Percentiles rank a stretch among this genome's conserved stretches.
Evolutionary conservation across 495 filamentous ascomycete genomes (phyloP).

Genomic region (Oidiodendron maius): DNA sequence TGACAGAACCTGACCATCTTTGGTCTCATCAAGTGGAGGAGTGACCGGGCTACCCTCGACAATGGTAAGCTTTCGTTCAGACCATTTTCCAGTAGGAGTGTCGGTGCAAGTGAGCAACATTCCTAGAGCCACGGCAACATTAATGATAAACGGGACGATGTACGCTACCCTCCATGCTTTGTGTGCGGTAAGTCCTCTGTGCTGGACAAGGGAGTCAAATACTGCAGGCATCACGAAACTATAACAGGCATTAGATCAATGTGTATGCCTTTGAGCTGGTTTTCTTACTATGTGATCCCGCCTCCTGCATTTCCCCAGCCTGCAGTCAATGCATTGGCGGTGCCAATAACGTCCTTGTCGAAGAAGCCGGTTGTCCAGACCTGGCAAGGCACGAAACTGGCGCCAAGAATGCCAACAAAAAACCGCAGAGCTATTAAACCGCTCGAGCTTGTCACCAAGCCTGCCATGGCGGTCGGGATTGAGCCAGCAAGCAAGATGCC

Average conservation of each 20-base stretch:
- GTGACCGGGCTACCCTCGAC: constrained; percentile 25
- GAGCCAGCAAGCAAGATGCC: constrained; percentile 66
- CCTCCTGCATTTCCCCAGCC: constrained; percentile 90
- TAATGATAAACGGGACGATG: constrained; percentile 75
- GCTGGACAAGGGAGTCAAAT: constrained; percentile 68
- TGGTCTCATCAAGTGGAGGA: constrained; percentile 30
- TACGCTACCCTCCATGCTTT: constrained; percentile 82
- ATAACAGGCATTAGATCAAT: no score
- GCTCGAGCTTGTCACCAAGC: constrained; percentile 59
- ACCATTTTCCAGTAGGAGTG: constrained; percentile 80
- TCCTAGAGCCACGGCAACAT: constrained; percentile 53
- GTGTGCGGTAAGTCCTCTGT: constrained; percentile 51
- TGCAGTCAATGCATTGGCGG: constrained; percentile 80
- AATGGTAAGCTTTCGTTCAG: constrained; percentile 55
- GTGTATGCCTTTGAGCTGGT: no score
- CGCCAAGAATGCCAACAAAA: constrained; percentile 91
- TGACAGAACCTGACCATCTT: constrained; percentile 20
- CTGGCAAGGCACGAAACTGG: constrained; percentile 88
- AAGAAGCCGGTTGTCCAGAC: constrained; percentile 96
- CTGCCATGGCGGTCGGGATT: constrained; percentile 80
- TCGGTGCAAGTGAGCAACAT: constrained; percentile 77
- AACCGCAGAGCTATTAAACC: constrained; percentile 79
- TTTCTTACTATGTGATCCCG: constrained; percentile 77
- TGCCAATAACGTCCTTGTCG: constrained; percentile 91
- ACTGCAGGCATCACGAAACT: constrained; percentile 94